Conservation (phyloP, 1,284 basidiomycete genomes). For the Lignosus rhinocerotis region DNA sequence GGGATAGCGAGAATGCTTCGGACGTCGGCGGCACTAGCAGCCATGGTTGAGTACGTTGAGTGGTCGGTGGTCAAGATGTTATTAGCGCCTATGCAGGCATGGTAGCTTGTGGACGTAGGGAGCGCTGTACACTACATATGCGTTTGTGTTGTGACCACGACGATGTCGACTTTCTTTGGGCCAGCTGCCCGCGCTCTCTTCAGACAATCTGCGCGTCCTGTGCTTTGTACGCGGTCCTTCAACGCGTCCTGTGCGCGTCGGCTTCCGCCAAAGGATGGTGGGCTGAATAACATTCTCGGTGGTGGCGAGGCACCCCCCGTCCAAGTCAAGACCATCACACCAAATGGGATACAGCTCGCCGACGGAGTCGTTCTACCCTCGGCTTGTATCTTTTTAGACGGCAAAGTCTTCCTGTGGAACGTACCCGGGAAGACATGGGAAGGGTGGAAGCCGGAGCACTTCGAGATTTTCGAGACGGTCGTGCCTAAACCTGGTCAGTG, state of each 20-base stretch:
- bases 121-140: neutral
- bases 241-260: conserved; percentile 5
- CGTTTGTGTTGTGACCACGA: neutral
- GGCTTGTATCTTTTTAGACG: conserved; percentile 83
- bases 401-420: conserved; percentile 90
- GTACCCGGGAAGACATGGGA: conserved; percentile 63
- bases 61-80: conserved; percentile 15
- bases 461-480: conserved; percentile 80
- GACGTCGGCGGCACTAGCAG: conserved; percentile 74
- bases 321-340: conserved; percentile 64
- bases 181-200: conserved; percentile 14
- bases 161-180: conserved; percentile 18
- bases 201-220: conserved; percentile 5
- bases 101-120: neutral
- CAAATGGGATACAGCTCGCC: conserved; percentile 61
- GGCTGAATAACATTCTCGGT: conserved; percentile 71
- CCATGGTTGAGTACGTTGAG: conserved; percentile 26
- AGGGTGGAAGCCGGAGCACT: conserved; percentile 74
- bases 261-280: conserved; percentile 18
- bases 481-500: conserved; percentile 83
- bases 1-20: conserved; percentile 76
- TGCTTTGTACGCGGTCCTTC: conserved; percentile 4
- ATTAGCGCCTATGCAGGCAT: conserved; percentile 6
- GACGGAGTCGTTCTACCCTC: conserved; percentile 80
- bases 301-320: conserved; percentile 68